A percentile compares a stretch with the other conserved stretches of the same genome.
phyloP scores from a whole-genome alignment of 2,329 filamentous ascomycete species.

The Tolypocladium tropicale region DNA sequence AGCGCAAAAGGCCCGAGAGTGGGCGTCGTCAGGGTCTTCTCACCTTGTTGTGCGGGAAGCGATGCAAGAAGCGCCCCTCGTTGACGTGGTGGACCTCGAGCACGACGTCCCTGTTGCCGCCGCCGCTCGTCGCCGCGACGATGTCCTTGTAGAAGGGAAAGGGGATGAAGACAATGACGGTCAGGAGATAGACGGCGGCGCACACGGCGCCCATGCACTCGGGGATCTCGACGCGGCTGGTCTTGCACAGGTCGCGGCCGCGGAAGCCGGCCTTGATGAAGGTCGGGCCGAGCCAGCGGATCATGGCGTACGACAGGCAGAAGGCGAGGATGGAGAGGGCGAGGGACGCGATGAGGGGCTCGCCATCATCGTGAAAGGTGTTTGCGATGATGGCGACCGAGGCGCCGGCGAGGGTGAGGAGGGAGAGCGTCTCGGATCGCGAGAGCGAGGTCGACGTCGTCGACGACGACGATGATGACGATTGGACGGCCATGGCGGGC shows the following conservation, averaged over 20 bases:
- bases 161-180: slow-evolving; percentile 85
- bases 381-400: slow-evolving; percentile 68
- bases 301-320: slow-evolving; percentile 69
- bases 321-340: slow-evolving; percentile 83
- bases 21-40: neutral
- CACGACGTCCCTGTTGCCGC: slow-evolving; percentile 82
- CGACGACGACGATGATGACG: slow-evolving; percentile 15
- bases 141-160: slow-evolving; percentile 99
- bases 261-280: slow-evolving; percentile 86
- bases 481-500: slow-evolving; percentile 17
- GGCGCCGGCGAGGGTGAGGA: slow-evolving; percentile 54
- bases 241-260: slow-evolving; percentile 75
- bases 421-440: slow-evolving; percentile 39
- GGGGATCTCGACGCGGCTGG: slow-evolving; percentile 63
- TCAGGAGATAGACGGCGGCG: slow-evolving; percentile 82
- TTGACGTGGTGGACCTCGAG: slow-evolving; percentile 63
- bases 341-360: slow-evolving; percentile 79
- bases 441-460: slow-evolving; percentile 32
- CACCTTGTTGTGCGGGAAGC: slow-evolving; percentile 92
- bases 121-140: slow-evolving; percentile 85
- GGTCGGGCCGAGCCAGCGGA: slow-evolving; percentile 83
- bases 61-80: slow-evolving; percentile 75
- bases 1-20: neutral
- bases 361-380: slow-evolving; percentile 75
- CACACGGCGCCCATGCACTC: slow-evolving; percentile 95